A percentile compares a stretch with the other conserved stretches of the same genome.
Evolutionary conservation across 108 stramenopile species (phyloP).

Genomic region (Ochromonas danica): DNA sequence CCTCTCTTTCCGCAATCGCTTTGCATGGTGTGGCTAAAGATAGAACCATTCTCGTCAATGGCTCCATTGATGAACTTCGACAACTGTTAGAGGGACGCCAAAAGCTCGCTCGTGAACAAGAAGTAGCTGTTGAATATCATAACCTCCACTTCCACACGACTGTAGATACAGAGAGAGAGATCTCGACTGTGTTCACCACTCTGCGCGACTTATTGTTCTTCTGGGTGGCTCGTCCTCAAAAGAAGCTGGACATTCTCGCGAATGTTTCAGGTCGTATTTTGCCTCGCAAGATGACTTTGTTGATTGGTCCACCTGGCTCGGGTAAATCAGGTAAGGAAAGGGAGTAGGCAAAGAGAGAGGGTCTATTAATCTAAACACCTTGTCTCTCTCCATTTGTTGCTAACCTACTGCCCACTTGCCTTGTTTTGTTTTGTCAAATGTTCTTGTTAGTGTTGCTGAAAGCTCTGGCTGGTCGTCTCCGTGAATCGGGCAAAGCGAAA

Average conservation of each 20-base stretch:
- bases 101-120: background rate
- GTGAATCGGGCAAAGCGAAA: background rate
- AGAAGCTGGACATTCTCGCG: background rate
- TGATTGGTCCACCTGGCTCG: too few relatives aligned
- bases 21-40: too few relatives aligned
- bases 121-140: background rate
- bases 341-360: too few relatives aligned
- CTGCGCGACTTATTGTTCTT: background rate
- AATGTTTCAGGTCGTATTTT: background rate
- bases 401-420: too few relatives aligned
- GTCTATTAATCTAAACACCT: too few relatives aligned
- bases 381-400: too few relatives aligned
- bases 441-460: slow-evolving; percentile 30
- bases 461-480: slow-evolving; percentile 40
- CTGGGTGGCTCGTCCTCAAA: background rate
- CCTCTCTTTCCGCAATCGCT: too few relatives aligned
- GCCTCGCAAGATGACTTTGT: background rate
- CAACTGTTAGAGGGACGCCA: background rate
- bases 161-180: background rate
- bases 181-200: background rate
- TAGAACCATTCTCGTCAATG: too few relatives aligned
- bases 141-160: background rate
- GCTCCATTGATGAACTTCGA: background rate
- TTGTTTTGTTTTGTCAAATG: background rate
- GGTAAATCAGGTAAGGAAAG: background rate